phyloP scores from a whole-genome alignment of 331 rosid species.

The Pyrus hybrid region DNA sequence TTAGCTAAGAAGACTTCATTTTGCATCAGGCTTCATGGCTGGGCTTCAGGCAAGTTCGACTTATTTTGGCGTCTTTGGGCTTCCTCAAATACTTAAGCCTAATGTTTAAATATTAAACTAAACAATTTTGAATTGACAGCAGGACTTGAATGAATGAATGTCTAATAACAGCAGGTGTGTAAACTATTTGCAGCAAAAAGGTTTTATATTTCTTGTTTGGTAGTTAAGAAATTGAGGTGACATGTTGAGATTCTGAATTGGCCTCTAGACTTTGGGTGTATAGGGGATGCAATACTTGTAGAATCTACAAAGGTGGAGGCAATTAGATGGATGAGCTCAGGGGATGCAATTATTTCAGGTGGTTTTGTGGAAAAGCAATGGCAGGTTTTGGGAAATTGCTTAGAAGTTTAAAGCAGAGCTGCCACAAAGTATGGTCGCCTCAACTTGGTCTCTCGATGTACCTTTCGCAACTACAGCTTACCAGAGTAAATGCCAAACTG shows the following conservation, averaged over 20 bases:
- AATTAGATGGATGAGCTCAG: slow-evolving; percentile 68
- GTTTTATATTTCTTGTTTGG: not conserved
- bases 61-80: no score
- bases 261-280: not conserved
- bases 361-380: slow-evolving; percentile 61
- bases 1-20: no score
- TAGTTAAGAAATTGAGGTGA: not conserved
- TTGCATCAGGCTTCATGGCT: no score
- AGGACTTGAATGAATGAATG: not conserved
- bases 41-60: no score
- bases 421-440: slow-evolving; percentile 71
- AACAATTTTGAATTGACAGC: not conserved
- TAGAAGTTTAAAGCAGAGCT: slow-evolving; percentile 73
- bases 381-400: slow-evolving; percentile 70
- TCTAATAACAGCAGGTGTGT: not conserved
- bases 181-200: not conserved
- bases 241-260: not conserved
- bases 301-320: slow-evolving; percentile 61
- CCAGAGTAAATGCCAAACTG: slow-evolving; percentile 26
- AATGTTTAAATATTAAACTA: no score
- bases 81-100: no score
- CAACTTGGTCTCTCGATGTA: slow-evolving; percentile 76
- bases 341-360: slow-evolving; percentile 80
- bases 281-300: slow-evolving; percentile 62
- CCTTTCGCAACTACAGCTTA: slow-evolving; percentile 68